phyloP scores from a whole-genome alignment of 2,329 filamentous ascomycete genomes.

The Plectosphaerella sp. region DNA sequence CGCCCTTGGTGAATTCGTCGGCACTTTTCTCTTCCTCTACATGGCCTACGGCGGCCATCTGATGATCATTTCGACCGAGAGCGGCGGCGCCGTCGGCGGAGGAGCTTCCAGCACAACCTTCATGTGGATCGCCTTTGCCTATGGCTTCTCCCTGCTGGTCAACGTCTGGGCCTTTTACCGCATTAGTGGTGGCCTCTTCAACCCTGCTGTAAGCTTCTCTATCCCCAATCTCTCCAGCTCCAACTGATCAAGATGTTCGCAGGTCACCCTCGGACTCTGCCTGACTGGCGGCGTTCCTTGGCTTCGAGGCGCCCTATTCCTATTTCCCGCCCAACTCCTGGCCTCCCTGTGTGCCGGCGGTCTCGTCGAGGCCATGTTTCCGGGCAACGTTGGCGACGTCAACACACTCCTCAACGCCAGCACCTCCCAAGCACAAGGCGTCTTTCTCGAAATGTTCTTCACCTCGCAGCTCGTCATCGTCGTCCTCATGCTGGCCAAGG shows the following conservation, averaged over 20 bases:
- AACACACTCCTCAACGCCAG: conserved; percentile 34
- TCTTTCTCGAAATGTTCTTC: conserved; percentile 60
- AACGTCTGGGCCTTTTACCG: conserved; percentile 45
- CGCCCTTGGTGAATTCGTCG: conserved; percentile 34
- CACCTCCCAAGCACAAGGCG: conserved; percentile 43
- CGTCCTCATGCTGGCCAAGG: conserved; percentile 60
- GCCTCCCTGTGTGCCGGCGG: conserved; percentile 50
- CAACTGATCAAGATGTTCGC: neutral
- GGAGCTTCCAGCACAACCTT: conserved; percentile 5
- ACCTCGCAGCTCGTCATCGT: conserved; percentile 55
- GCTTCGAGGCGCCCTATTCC: conserved; percentile 34
- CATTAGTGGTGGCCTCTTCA: conserved; percentile 34
- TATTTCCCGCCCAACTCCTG: conserved; percentile 47
- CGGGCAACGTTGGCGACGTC: conserved; percentile 40
- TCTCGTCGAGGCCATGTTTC: conserved; percentile 50
- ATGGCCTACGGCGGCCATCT: conserved; percentile 30
- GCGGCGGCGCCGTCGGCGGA: neutral
- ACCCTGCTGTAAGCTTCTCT: conserved; percentile 22
- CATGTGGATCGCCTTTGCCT: conserved; percentile 33
- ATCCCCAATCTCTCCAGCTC: neutral
- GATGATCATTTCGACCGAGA: conserved; percentile 18
- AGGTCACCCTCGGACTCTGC: conserved; percentile 47
- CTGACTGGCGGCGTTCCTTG: conserved; percentile 43
- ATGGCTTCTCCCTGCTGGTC: conserved; percentile 38
- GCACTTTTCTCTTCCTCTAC: conserved; percentile 38